These are phyloP conservation scores for Globisporangium canariense DNA, from an alignment of 352 stramenopile species.

Conservation along the genomic window DNA sequence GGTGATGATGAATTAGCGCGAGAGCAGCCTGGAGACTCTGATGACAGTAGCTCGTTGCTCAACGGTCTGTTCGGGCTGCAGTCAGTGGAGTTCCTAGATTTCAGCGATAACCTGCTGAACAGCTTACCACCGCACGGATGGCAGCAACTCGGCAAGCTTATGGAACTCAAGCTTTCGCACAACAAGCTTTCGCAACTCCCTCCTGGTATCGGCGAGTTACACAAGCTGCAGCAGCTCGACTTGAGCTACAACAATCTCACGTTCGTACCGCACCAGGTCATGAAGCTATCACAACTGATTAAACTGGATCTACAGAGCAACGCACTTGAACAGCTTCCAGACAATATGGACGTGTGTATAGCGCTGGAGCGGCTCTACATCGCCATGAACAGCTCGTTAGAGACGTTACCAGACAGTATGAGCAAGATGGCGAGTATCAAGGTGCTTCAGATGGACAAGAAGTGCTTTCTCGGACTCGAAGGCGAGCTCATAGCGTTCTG, in stretches of 20 bases:
- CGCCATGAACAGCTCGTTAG: constrained; percentile 32
- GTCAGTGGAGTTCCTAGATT: constrained; percentile 37
- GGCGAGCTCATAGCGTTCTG: constrained; percentile 37
- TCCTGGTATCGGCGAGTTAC: constrained; percentile 18
- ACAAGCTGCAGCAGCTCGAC: constrained; percentile 35
- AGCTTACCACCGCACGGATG: constrained; percentile 29
- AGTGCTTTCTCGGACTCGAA: constrained; percentile 41
- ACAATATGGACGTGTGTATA: constrained; percentile 26
- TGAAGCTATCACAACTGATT: constrained; percentile 19
- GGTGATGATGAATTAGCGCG: constrained; percentile 7
- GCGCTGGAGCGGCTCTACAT: constrained; percentile 30
- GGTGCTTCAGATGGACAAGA: constrained; percentile 46
- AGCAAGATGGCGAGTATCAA: constrained; percentile 22
- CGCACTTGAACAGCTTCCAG: constrained; percentile 26
- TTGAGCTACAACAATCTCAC: constrained; percentile 41
- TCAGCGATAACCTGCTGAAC: constrained; percentile 39
- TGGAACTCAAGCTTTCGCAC: constrained; percentile 40
- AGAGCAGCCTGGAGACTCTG: constrained; percentile 9
- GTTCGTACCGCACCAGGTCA: constrained; percentile 23
- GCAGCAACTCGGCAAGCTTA: constrained; percentile 22
- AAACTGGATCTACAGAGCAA: constrained; percentile 39
- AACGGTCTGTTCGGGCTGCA: constrained; percentile 29
- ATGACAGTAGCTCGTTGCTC: background rate
- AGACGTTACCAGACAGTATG: constrained; percentile 25
- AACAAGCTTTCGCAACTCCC: constrained; percentile 43